phyloP scores from a whole-genome alignment of 139 green algal species.

The Micractinium sp. region DNA sequence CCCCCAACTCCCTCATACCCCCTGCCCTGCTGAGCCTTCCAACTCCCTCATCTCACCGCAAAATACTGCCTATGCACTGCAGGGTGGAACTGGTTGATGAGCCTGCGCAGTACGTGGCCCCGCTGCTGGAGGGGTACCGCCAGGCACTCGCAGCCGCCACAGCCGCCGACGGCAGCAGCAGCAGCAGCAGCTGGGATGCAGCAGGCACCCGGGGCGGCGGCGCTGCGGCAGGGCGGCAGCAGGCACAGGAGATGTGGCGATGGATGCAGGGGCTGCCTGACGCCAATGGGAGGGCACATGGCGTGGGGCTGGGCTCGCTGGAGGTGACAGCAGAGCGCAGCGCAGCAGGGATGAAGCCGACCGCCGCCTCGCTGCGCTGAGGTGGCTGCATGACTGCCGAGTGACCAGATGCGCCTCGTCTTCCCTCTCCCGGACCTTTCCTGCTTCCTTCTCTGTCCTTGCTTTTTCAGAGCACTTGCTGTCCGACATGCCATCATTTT shows the following conservation, averaged over 20 bases:
- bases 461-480: not conserved
- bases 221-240: not conserved
- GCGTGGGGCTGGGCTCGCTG: conserved; percentile 62
- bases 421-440: not conserved
- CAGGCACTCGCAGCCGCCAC: not conserved
- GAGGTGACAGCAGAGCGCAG: conserved; percentile 44
- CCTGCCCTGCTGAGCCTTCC: too few relatives aligned
- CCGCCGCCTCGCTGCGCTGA: conserved; percentile 31
- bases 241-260: conserved; percentile 46
- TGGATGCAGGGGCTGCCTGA: conserved; percentile 59
- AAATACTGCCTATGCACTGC: not conserved
- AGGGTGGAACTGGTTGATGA: conserved; percentile 89
- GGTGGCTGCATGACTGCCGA: not conserved
- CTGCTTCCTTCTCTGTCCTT: not conserved
- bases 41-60: too few relatives aligned
- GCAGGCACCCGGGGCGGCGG: not conserved
- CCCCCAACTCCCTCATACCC: too few relatives aligned
- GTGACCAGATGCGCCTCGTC: not conserved
- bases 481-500: too few relatives aligned
- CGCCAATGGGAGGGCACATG: conserved; percentile 58
- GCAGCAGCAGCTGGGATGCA: not conserved
- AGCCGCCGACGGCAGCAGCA: not conserved
- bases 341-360: conserved; percentile 45
- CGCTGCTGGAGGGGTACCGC: conserved; percentile 74
- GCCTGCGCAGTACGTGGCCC: conserved; percentile 55